Evolutionary conservation across 805 yeast species (phyloP), one percentile per base, ranked within the genome.

Genomic region (Lipomyces yamadae): DNA sequence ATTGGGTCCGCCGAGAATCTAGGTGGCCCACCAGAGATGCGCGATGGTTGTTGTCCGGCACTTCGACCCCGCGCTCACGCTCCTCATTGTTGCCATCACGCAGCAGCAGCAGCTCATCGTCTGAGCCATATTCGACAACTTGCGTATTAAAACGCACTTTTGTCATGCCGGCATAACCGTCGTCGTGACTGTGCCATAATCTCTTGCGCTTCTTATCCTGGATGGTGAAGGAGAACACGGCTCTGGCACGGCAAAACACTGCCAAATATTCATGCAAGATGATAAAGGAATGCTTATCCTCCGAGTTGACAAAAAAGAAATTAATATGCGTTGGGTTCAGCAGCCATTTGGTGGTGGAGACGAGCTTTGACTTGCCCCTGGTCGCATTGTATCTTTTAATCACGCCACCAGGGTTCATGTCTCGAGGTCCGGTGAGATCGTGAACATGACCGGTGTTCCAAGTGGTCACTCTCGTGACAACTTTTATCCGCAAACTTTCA

Each of bases 181-280:
- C 24, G 48, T 42, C n/a, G n/a, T 13, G 18, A n/a, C 18, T 15
- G n/a, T 42, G n/a, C 18, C 48, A 24, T 15, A 42, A 15, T n/a
- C n/a, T 42, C 48, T 42, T 42, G 24, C 18, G n/a, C 48, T 42
- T 42, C 7, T 42, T 42, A n/a, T 42, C 48, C n/a, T 15, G 48
- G n/a, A 42, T 15, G 24, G 48, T 13, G 48, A 42, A 42, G 24
- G 48, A 42, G 55, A 29, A 52, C 32, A 52, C 32, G 34, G n/a
- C 55, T 15, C 18, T 52, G 10, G 55, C 64, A 52, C 64, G 57
- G 3, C 59, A 53, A 50, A 29, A 54, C 13, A 61, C 48, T 15
- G 60, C 59, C 29, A 61, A 29, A 55, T 37, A 61, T 24, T 61
- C 64, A n/a, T 61, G 64, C 48, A 61, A 35, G 37, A 29, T 24